Evolutionary conservation across 371 early-diverging fungal species (phyloP).

Genomic region (Smittium mucronatum): DNA sequence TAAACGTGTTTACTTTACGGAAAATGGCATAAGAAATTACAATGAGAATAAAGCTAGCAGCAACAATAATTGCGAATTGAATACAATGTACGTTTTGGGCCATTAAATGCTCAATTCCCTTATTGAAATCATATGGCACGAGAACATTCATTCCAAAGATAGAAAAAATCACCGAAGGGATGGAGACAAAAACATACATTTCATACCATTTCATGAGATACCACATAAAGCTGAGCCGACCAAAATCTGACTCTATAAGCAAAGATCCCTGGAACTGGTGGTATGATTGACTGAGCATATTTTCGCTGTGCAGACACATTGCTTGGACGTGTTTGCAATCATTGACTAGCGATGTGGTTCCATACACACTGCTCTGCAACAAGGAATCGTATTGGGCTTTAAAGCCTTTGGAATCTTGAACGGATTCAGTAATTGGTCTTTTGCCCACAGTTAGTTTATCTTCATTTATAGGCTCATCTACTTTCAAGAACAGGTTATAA

Average conservation of each 20-base stretch:
- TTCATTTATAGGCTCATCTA: not conserved
- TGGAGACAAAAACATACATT: not conserved
- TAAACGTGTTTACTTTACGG: not conserved
- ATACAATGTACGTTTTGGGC: not conserved
- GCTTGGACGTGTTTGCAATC: not conserved
- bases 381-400: not conserved
- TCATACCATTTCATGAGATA: not conserved
- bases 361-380: not conserved
- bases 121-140: not conserved
- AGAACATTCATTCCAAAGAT: slow-evolving; percentile 5
- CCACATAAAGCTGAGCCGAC: not conserved
- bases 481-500: too few species aligned
- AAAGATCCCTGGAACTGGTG: not conserved
- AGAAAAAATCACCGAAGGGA: not conserved
- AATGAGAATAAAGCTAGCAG: not conserved
- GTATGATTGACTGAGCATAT: not conserved
- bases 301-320: not conserved
- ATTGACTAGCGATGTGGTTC: not conserved
- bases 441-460: not conserved
- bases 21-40: not conserved
- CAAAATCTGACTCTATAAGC: not conserved
- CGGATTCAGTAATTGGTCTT: not conserved
- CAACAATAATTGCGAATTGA: not conserved
- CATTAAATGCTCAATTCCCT: not conserved
- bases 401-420: not conserved